These are phyloP conservation scores for Gilbertella persicaria DNA, from an alignment of 371 early-diverging fungal genomes.

Conservation along the genomic window DNA sequence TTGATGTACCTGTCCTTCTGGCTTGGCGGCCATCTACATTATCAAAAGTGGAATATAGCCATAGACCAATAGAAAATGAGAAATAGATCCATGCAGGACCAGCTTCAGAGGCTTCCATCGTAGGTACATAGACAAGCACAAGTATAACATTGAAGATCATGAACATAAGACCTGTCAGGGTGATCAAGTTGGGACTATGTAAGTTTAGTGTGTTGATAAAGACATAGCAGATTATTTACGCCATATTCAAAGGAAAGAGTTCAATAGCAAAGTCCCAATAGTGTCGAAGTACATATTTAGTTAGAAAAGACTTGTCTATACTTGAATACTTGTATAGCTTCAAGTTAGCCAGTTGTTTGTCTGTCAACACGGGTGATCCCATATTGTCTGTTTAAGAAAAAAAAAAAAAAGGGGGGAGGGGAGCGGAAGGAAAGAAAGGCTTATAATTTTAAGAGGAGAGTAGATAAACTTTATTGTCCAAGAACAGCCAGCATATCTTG, in stretches of 20 bases:
- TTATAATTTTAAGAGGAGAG: too few species aligned
- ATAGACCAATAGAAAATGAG: slow-evolving; percentile 84
- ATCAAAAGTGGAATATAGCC: slow-evolving; percentile 96
- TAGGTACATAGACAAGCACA: slow-evolving; percentile 73
- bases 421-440: too few species aligned
- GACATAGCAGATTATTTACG: slow-evolving; percentile 60
- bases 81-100: slow-evolving; percentile 89
- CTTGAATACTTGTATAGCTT: slow-evolving; percentile 81
- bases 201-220: background rate
- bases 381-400: too few species aligned
- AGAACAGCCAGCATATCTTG: slow-evolving; percentile 69
- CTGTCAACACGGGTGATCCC: too few species aligned
- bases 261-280: slow-evolving; percentile 92
- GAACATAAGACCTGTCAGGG: slow-evolving; percentile 91
- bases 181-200: slow-evolving; percentile 94
- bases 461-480: background rate
- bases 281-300: slow-evolving; percentile 80
- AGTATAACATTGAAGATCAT: slow-evolving; percentile 79
- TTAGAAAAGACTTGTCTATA: slow-evolving; percentile 86
- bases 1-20: slow-evolving; percentile 86
- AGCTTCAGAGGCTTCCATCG: slow-evolving; percentile 63
- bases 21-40: slow-evolving; percentile 99
- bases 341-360: slow-evolving; percentile 73
- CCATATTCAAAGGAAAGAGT: slow-evolving; percentile 91
- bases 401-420: too few species aligned